Percentiles rank a stretch among this genome's conserved stretches.
Evolutionary conservation across 768 basidiomycete species (phyloP).

Genomic region (Termitomyces sp.): DNA sequence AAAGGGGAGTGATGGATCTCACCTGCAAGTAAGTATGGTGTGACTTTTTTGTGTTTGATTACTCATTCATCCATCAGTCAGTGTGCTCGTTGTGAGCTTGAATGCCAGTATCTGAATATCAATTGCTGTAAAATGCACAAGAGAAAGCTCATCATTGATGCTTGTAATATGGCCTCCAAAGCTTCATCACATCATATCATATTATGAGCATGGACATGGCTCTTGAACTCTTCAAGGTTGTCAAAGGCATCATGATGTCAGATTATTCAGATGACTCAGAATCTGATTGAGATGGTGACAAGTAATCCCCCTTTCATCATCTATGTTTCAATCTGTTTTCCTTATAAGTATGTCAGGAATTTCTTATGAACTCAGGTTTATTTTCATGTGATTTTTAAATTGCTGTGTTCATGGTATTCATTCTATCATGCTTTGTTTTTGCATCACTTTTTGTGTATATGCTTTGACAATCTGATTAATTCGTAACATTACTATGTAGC

Average conservation of each 20-base stretch:
- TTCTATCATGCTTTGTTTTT: neutral
- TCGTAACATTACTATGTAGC: neutral
- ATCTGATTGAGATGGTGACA: neutral
- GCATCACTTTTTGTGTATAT: neutral
- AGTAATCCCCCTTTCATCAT: neutral
- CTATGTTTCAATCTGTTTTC: neutral
- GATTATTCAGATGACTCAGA: neutral
- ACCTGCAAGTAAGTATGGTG: slow-evolving; percentile 49
- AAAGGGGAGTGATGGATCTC: slow-evolving; percentile 33
- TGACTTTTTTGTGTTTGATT: no score
- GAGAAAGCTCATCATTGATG: neutral
- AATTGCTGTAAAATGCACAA: neutral
- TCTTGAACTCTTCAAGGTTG: no score
- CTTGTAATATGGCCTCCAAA: neutral
- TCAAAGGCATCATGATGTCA: neutral
- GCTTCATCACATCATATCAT: neutral
- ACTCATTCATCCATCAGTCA: neutral
- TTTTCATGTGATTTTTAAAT: neutral
- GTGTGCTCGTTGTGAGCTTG: neutral
- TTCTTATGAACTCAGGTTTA: neutral
- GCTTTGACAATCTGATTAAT: neutral
- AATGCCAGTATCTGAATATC: neutral
- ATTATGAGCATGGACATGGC: no score
- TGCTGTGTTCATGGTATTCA: neutral
- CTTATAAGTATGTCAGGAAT: neutral